Evolutionary conservation across 805 yeast species (phyloP), one percentile per base, ranked within the genome.

Genomic region (Zygotorulaspora danielsina): DNA sequence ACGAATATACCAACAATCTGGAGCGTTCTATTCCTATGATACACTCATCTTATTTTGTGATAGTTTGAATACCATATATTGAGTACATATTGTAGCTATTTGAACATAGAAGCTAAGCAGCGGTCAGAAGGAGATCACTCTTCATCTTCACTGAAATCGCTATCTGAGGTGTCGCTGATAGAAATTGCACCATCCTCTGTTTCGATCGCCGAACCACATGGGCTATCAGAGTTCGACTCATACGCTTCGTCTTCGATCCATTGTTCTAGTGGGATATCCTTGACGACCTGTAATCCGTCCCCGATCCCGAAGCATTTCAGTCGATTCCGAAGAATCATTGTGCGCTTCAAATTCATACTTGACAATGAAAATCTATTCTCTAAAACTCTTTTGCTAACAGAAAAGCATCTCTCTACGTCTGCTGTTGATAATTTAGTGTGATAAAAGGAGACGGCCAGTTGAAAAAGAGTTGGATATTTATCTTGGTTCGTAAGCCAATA

Each of bases 401-500:
- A 34, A 32, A 42, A 46, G 35, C 45, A 36, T 16, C 34, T 30
- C 12, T 46, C 47, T 10, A 39, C 43, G 24, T 34, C 44, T 10
- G 34, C 42, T 8, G 45, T 35, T 19, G 47, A 46, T 22, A 42
- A 34, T 30, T 34, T 46, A 11, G 44, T 39, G 40, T 42, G 33
- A 35, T 30, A 34, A 22, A 42, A 35, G 6, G 50, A 39, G 11
- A 42, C 41, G 2, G 48, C 48, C 22, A 40, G 27, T 15, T 36
- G 35, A 25, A 37, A 33, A 10, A 44, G 36, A 16, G 34, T 15
- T 2, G 44, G 47, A 27, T 35, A 46, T 32, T 33, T 37, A 24
- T 32, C 38, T 40, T 45, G 49, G 32, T 43, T 46, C 19, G 34
- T 34, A 13, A 46, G 34, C 50, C 50, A 46, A 27, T 46, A 46